A percentile compares a stretch with the other conserved stretches of the same genome.
Conservation (phyloP, 2,329 filamentous ascomycete genomes). For the Lasiodiplodia hormozganensis region DNA sequence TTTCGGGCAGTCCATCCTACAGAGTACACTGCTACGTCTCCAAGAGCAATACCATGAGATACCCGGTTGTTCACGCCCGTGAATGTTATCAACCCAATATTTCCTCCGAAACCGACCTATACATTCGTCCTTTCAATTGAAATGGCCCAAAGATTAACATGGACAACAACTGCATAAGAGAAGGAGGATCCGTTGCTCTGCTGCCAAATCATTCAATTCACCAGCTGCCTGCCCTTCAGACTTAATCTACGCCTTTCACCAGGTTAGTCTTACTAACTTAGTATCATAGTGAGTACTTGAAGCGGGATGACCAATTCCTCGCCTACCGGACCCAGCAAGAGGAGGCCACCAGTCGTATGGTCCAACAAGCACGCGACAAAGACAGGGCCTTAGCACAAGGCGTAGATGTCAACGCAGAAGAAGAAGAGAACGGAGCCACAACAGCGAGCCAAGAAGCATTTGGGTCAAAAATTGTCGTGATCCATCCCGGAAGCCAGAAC, state of each 20-base stretch:
- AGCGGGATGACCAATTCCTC: conserved; percentile 95
- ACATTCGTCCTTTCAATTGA: not conserved
- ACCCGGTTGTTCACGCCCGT: too few relatives aligned
- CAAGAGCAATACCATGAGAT: too few relatives aligned
- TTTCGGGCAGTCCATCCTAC: too few relatives aligned
- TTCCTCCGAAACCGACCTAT: not conserved
- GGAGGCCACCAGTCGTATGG: conserved; percentile 80
- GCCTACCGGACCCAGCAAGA: conserved; percentile 88
- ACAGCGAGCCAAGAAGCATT: conserved; percentile 60
- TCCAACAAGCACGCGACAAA: conserved; percentile 84
- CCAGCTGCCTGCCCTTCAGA: not conserved
- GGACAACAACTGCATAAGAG: not conserved
- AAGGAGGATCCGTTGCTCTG: not conserved
- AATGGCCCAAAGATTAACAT: not conserved
- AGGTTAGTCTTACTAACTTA: conserved; percentile 1
- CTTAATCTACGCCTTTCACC: not conserved
- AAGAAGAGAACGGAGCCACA: conserved; percentile 41
- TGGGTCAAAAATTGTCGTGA: conserved; percentile 90
- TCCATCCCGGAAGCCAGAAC: conserved; percentile 96
- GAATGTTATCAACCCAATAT: too few relatives aligned
- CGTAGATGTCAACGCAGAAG: conserved; percentile 36
- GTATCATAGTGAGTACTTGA: conserved; percentile 83
- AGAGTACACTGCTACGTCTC: too few relatives aligned
- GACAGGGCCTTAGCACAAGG: conserved; percentile 80
- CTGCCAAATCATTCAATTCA: not conserved